Percentiles rank a stretch among this genome's conserved stretches.
Evolutionary conservation across 495 filamentous ascomycete genomes (phyloP).

Genomic region (Chlorociboria aeruginascens): DNA sequence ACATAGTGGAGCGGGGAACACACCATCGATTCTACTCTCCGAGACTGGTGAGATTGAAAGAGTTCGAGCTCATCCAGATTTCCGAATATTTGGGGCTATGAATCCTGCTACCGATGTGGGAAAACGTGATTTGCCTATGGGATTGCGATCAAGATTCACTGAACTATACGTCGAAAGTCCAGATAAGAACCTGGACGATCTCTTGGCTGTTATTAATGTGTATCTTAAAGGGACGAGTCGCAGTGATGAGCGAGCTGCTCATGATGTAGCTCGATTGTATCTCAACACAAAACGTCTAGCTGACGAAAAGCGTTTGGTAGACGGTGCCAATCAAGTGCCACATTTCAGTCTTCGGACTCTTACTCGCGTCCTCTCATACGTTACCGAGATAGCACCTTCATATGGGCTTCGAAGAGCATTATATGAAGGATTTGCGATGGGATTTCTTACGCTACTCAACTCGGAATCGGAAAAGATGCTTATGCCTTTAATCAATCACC

Average conservation of each 20-base stretch:
- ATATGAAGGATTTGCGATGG: slow-evolving; percentile 98
- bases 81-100: slow-evolving; percentile 97
- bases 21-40: slow-evolving; percentile 73
- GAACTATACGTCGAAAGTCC: slow-evolving; percentile 87
- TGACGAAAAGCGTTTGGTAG: slow-evolving; percentile 74
- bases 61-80: slow-evolving; percentile 80
- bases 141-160: slow-evolving; percentile 78
- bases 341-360: slow-evolving; percentile 94
- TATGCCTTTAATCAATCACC: slow-evolving; percentile 65
- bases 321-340: slow-evolving; percentile 85
- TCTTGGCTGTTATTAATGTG: slow-evolving; percentile 70
- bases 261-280: slow-evolving; percentile 76
- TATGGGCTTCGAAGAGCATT: slow-evolving; percentile 83
- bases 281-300: slow-evolving; percentile 71
- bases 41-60: slow-evolving; percentile 87
- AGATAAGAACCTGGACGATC: slow-evolving; percentile 70
- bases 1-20: slow-evolving; percentile 47
- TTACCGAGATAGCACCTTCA: slow-evolving; percentile 65
- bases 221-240: slow-evolving; percentile 64
- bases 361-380: slow-evolving; percentile 82
- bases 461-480: slow-evolving; percentile 66
- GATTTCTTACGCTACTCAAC: slow-evolving; percentile 79
- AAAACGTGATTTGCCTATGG: slow-evolving; percentile 81
- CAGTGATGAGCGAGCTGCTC: slow-evolving; percentile 49
- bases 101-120: slow-evolving; percentile 97